Percentiles rank a stretch among this genome's conserved stretches.
Conservation (phyloP, 371 early-diverging fungal genomes). For the Ordospora pajunii region DNA sequence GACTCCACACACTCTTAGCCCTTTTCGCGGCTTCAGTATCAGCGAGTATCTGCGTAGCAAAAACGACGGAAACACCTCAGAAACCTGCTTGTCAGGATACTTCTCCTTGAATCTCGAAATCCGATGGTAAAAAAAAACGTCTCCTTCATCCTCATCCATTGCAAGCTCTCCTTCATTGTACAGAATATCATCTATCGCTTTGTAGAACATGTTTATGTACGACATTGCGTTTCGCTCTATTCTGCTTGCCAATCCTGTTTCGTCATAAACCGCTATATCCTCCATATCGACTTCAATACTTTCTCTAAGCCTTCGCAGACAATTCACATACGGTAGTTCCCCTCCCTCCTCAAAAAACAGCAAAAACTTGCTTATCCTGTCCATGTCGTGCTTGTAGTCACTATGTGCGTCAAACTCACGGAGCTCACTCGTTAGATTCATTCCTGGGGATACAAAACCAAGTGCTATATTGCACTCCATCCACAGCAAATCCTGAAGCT, state of each 20-base stretch:
- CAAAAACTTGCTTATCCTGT: constrained; percentile 53
- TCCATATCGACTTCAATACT: constrained; percentile 46
- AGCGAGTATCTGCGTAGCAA: constrained; percentile 56
- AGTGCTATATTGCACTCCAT: no score
- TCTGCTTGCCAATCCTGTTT: constrained; percentile 43
- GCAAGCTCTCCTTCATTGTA: constrained; percentile 46
- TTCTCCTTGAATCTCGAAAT: constrained; percentile 56
- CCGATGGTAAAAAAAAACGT: constrained; percentile 60
- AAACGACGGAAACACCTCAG: constrained; percentile 49
- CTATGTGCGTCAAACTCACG: constrained; percentile 30
- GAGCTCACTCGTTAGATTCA: constrained; percentile 50
- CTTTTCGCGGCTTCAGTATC: constrained; percentile 24
- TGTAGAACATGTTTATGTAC: constrained; percentile 55
- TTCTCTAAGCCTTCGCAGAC: background rate
- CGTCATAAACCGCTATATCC: constrained; percentile 56
- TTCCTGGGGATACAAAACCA: background rate
- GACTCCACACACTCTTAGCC: constrained; percentile 59
- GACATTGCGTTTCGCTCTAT: constrained; percentile 52
- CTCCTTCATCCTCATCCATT: constrained; percentile 34
- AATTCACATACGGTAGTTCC: constrained; percentile 52
- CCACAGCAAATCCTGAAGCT: no score
- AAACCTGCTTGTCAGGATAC: constrained; percentile 49
- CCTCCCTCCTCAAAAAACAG: constrained; percentile 56
- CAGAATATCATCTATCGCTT: constrained; percentile 57
- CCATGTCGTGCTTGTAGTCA: constrained; percentile 49